Conservation (phyloP, 1,284 basidiomycete species). For the Moesziomyces globuligerus region DNA sequence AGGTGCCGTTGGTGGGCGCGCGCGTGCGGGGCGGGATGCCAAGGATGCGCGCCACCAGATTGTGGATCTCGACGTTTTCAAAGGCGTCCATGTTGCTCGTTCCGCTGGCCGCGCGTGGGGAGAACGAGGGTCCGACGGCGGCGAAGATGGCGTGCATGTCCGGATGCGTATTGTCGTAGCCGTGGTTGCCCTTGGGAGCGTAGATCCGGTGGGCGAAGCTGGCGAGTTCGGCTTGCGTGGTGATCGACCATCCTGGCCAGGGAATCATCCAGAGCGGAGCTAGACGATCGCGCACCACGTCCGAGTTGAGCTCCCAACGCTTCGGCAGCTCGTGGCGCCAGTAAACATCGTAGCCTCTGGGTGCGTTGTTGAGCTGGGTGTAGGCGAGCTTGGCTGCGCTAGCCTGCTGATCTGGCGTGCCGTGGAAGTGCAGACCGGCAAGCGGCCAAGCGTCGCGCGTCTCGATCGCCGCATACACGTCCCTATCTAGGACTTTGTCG, state of each 20-base stretch:
- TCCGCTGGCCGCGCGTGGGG: constrained; percentile 68
- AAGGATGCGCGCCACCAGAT: constrained; percentile 79
- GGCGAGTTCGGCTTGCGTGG: constrained; percentile 13
- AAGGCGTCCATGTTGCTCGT: constrained; percentile 73
- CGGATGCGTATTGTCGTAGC: constrained; percentile 79
- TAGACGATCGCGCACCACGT: constrained; percentile 12
- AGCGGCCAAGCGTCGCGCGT: constrained; percentile 75
- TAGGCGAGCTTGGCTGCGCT: neutral
- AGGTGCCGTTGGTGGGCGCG: constrained; percentile 21
- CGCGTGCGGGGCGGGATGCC: constrained; percentile 71
- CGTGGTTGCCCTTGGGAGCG: constrained; percentile 74
- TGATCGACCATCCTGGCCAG: constrained; percentile 38
- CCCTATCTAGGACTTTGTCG: constrained; percentile 81
- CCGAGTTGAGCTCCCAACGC: constrained; percentile 14
- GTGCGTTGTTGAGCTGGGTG: neutral
- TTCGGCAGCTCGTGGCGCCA: constrained; percentile 15
- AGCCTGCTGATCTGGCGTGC: neutral
- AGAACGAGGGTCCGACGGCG: constrained; percentile 84
- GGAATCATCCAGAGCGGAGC: constrained; percentile 41
- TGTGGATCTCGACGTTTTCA: constrained; percentile 84
- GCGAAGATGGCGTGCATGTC: constrained; percentile 91
- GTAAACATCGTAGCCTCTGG: constrained; percentile 18
- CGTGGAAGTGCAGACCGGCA: constrained; percentile 30
- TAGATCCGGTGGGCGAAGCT: constrained; percentile 72
- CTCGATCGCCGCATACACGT: constrained; percentile 74